Evolutionary conservation across 768 basidiomycete species (phyloP).

Genomic region (Suillus weaverae): DNA sequence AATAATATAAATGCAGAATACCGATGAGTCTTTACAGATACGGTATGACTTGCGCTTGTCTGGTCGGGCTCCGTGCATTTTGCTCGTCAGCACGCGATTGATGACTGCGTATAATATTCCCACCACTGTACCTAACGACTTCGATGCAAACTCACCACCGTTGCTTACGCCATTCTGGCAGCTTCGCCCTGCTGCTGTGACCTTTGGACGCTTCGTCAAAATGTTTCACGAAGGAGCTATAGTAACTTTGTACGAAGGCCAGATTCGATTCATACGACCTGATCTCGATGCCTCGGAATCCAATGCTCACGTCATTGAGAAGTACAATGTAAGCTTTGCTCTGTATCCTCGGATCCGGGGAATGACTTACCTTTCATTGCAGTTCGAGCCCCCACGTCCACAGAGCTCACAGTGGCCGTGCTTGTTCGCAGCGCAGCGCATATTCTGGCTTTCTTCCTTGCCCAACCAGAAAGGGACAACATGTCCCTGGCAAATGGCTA

Average conservation of each 20-base stretch:
- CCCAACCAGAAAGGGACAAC: conserved; percentile 4
- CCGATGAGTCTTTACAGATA: conserved; percentile 13
- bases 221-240: conserved; percentile 28
- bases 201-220: conserved; percentile 29
- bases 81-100: conserved; percentile 26
- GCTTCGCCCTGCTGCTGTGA: conserved; percentile 19
- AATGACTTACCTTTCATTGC: neutral
- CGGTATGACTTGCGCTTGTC: conserved; percentile 31
- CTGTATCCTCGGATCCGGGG: neutral
- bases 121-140: neutral
- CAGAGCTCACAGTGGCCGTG: conserved; percentile 21
- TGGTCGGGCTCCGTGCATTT: conserved; percentile 23
- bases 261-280: conserved; percentile 26
- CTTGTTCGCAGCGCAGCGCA: conserved; percentile 27
- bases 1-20: neutral
- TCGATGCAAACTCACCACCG: conserved; percentile 7
- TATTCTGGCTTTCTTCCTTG: conserved; percentile 29
- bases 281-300: conserved; percentile 20
- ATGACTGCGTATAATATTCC: conserved; percentile 30
- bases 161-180: conserved; percentile 21
- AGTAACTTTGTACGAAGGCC: conserved; percentile 27
- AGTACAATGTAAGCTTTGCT: conserved; percentile 19
- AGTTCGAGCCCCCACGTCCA: conserved; percentile 22
- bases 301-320: conserved; percentile 16
- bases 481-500: neutral